Percentiles rank a stretch among this genome's conserved stretches.
Evolutionary conservation across 2,329 filamentous ascomycete species (phyloP).

Genomic region (Biscogniauxia marginata): DNA sequence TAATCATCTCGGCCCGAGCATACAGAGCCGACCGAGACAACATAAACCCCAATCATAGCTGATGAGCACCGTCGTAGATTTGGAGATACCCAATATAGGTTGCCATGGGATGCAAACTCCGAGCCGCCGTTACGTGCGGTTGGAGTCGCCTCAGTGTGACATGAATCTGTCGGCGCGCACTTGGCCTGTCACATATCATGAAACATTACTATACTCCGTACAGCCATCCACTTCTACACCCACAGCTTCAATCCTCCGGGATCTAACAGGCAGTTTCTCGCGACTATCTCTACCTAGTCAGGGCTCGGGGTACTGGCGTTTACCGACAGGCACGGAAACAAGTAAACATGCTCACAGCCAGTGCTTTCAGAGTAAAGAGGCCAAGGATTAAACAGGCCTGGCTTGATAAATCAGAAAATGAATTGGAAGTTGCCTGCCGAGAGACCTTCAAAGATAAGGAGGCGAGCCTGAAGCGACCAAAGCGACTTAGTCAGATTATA

Average conservation of each 20-base stretch:
- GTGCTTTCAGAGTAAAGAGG: background rate
- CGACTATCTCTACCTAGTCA: conserved; percentile 15
- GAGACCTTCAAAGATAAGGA: background rate
- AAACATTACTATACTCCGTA: conserved; percentile 10
- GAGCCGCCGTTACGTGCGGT: conserved; percentile 5
- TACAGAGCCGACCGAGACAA: conserved; percentile 3
- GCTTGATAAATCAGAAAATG: background rate
- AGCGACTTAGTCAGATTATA: background rate
- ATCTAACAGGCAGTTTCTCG: conserved; percentile 19
- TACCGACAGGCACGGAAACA: background rate
- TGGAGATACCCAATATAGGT: conserved; percentile 4
- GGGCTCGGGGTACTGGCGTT: background rate
- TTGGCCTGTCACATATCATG: conserved; percentile 11
- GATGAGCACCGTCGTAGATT: background rate
- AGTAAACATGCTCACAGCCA: background rate
- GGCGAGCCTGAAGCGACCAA: background rate
- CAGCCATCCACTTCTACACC: background rate
- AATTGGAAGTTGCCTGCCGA: background rate
- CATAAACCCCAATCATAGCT: background rate
- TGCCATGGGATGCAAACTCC: background rate
- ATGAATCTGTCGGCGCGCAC: conserved; percentile 13
- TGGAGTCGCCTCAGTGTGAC: conserved; percentile 5
- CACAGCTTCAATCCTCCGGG: background rate
- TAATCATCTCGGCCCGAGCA: conserved; percentile 12
- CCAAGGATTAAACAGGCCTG: background rate